phyloP scores from a whole-genome alignment of 768 basidiomycete species.

The Phanerodontia chrysosporium region DNA sequence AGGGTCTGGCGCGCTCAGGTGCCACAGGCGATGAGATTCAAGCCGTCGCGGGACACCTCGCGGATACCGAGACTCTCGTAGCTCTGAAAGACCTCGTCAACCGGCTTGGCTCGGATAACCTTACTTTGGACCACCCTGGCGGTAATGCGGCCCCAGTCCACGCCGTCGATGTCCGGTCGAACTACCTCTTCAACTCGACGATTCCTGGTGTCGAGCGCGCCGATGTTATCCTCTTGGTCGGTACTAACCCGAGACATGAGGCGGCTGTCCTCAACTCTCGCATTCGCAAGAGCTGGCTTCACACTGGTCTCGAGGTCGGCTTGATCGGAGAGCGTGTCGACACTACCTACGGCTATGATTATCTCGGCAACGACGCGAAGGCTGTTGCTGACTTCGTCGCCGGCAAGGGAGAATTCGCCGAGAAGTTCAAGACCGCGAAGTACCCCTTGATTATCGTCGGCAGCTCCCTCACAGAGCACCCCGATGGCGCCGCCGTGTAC shows the following conservation, averaged over 20 bases:
- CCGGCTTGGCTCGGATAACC: slow-evolving; percentile 92
- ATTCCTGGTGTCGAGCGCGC: slow-evolving; percentile 89
- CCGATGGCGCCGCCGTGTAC: slow-evolving; percentile 76
- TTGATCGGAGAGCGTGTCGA: slow-evolving; percentile 89
- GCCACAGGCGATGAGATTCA: slow-evolving; percentile 92
- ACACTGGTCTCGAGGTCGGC: slow-evolving; percentile 81
- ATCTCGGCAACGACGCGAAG: slow-evolving; percentile 74
- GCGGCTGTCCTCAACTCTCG: slow-evolving; percentile 96
- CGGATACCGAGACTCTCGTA: slow-evolving; percentile 91
- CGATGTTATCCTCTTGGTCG: slow-evolving; percentile 89
- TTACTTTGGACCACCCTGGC: slow-evolving; percentile 68
- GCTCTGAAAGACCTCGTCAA: slow-evolving; percentile 93
- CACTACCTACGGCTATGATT: slow-evolving; percentile 90
- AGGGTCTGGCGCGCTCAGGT: slow-evolving; percentile 57
- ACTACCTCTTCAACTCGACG: slow-evolving; percentile 94
- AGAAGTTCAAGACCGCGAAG: slow-evolving; percentile 87
- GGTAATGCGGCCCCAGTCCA: slow-evolving; percentile 69
- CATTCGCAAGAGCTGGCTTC: slow-evolving; percentile 91
- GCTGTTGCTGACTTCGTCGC: slow-evolving; percentile 73
- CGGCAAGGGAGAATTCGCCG: slow-evolving; percentile 75
- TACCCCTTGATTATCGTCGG: slow-evolving; percentile 92
- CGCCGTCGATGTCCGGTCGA: slow-evolving; percentile 88
- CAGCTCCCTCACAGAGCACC: slow-evolving; percentile 78
- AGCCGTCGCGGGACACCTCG: slow-evolving; percentile 87
- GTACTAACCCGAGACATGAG: slow-evolving; percentile 96